phyloP scores from a whole-genome alignment of 805 yeast species.

The Phaffomyces thermotolerans region DNA sequence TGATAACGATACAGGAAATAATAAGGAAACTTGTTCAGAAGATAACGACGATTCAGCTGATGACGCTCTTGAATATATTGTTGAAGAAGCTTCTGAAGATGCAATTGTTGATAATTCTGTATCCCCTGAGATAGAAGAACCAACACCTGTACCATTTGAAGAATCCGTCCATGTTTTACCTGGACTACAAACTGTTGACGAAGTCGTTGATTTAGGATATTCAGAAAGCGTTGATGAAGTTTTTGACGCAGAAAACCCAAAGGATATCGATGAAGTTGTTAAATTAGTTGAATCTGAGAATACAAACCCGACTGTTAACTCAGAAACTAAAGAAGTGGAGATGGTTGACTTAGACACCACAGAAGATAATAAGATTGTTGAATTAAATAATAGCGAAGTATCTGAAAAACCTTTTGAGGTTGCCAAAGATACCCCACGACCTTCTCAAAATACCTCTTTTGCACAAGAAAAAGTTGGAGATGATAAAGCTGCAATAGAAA shows the following conservation, averaged over 20 bases:
- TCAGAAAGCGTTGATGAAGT: not conserved
- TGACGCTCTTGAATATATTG: not conserved
- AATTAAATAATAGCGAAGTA: not conserved
- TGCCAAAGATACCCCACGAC: slow-evolving; percentile 9
- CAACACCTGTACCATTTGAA: not conserved
- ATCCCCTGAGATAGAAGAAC: slow-evolving; percentile 1
- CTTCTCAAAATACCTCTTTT: not conserved
- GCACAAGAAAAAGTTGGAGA: not conserved
- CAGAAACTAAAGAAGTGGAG: not conserved
- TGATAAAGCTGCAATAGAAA: not conserved
- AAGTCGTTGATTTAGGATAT: not conserved
- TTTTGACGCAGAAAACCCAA: not conserved
- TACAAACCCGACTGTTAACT: not conserved
- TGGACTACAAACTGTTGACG: not conserved
- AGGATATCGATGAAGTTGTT: no score
- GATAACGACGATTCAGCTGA: no score
- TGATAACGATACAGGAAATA: not conserved
- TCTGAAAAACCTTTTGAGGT: slow-evolving; percentile 8
- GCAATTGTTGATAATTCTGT: not conserved
- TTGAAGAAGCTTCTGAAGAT: not conserved
- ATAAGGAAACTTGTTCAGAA: no score
- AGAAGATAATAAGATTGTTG: no score
- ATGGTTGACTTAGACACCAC: not conserved
- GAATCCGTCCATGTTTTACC: not conserved
- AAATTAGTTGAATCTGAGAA: not conserved